Base-by-base conservation (phyloP, 495 filamentous ascomycete species). In the Xylaria sp. region DNA sequence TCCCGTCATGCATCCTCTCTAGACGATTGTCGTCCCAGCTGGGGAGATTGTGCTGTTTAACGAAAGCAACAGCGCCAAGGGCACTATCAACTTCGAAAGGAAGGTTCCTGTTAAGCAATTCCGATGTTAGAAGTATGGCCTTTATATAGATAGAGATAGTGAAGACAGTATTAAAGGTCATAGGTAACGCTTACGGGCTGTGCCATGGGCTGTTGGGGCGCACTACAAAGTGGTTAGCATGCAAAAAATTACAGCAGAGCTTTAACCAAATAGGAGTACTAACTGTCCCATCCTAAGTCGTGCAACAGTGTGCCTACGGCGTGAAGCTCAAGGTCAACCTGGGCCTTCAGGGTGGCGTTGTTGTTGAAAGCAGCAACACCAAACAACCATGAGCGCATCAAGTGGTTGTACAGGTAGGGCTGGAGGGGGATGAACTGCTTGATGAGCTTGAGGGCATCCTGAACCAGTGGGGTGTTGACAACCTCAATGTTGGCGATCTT, bases 11-110 rank as follows among this genome's bases (percentile, higher is more conserved):
- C 0, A 77, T 68, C 1, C 66, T 52, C 72, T 75, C 73, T 26
- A 75, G 55, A 31, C 73, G 48, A 4, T 26, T 14, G 0, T 61
- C 66, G 14, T 71, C 59, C 72, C 75, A 75, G 9, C 26, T 9
- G 14, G n/a, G 1, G 37, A 3, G 2, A 14, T 41, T 48, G 66
- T 61, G 66, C 9, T 44, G 21, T 53, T 88, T 82, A 19, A 97
- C 79, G 44, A 92, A 83, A 58, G 86, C 90, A 4, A 93, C 93
- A 75, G 95, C 93, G 12, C 95, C 95, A 2, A 97, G 92, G 2
- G 93, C 95, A 6, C 95, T 95, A 41, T 93, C 82, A 24, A 84
- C 81, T 68, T 84, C 82, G 68, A 82, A 84, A 21, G 76, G 74
- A 21, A 72, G 78, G 44, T 76, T 73, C 5, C 31, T 37, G 1